phyloP scores from a whole-genome alignment of 2,329 filamentous ascomycete species.

The Trichoderma sp. region DNA sequence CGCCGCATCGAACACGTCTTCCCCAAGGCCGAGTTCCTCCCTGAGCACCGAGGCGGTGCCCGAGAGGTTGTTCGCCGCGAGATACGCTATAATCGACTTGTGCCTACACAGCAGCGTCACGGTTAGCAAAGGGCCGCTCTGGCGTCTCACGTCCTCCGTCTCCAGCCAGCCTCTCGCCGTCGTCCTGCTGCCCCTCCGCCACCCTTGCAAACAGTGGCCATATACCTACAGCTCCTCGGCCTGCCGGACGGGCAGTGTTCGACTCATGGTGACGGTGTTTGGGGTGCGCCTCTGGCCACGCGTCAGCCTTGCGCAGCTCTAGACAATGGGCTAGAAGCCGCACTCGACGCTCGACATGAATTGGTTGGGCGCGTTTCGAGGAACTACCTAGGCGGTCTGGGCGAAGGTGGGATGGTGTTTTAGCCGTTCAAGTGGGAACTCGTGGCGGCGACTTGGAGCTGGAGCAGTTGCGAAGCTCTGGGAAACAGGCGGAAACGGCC shows the following conservation, averaged over 20 bases:
- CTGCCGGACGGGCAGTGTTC: constrained; percentile 73
- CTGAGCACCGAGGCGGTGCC: constrained; percentile 69
- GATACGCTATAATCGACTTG: constrained; percentile 90
- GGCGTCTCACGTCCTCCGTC: not conserved
- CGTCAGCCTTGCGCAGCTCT: constrained; percentile 20
- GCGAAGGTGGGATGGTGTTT: constrained; percentile 18
- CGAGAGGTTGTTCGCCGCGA: constrained; percentile 68
- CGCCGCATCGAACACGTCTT: constrained; percentile 68
- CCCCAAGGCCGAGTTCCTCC: constrained; percentile 70
- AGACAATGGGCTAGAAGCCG: constrained; percentile 20
- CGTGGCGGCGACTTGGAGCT: not conserved
- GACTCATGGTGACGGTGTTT: constrained; percentile 56
- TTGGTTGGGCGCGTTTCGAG: constrained; percentile 18
- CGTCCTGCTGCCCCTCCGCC: constrained; percentile 1
- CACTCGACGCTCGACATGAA: constrained; percentile 20
- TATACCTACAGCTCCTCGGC: constrained; percentile 79
- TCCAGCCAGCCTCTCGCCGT: not conserved
- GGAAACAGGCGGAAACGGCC: not conserved
- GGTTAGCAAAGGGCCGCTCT: constrained; percentile 13
- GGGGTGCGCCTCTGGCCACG: constrained; percentile 20
- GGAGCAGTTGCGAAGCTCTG: not conserved
- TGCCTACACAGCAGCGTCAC: constrained; percentile 53
- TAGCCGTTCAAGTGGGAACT: constrained; percentile 12
- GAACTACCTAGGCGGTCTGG: constrained; percentile 18
- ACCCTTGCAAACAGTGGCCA: constrained; percentile 18